These are phyloP conservation scores for Sporopachydermia cereana DNA, from an alignment of 1,139 yeast genomes.

Conservation along the genomic window DNA sequence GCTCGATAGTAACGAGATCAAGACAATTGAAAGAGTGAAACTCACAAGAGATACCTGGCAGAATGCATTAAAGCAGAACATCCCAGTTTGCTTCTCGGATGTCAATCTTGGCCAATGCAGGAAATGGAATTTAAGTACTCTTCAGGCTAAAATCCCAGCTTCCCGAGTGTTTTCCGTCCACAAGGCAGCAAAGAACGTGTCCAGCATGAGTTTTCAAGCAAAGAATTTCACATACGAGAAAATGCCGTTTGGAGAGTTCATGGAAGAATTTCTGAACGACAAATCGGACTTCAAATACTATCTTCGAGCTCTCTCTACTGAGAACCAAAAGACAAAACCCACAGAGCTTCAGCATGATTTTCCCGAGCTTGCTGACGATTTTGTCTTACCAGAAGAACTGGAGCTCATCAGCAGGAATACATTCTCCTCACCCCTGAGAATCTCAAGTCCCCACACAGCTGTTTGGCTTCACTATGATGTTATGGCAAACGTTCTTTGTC, in stretches of 20 bases:
- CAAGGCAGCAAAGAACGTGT: slow-evolving; percentile 14
- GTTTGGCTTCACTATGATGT: slow-evolving; percentile 30
- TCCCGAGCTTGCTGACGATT: slow-evolving; percentile 21
- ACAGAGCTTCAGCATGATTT: slow-evolving; percentile 22
- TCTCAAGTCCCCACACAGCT: slow-evolving; percentile 23
- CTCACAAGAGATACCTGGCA: slow-evolving; percentile 11
- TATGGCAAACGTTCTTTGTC: slow-evolving; percentile 26
- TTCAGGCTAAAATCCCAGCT: slow-evolving; percentile 19
- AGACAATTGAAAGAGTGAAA: slow-evolving; percentile 5
- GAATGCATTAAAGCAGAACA: slow-evolving; percentile 7
- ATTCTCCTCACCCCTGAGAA: slow-evolving; percentile 25
- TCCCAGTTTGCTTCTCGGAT: slow-evolving; percentile 16
- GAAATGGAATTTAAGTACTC: slow-evolving; percentile 22
- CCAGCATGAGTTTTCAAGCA: slow-evolving; percentile 20
- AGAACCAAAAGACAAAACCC: slow-evolving; percentile 21
- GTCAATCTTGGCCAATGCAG: slow-evolving; percentile 20
- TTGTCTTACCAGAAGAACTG: slow-evolving; percentile 18
- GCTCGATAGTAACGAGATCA: background rate
- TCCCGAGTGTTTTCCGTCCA: slow-evolving; percentile 21
- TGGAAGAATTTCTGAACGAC: slow-evolving; percentile 9
- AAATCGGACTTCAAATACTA: slow-evolving; percentile 18
- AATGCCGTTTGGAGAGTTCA: slow-evolving; percentile 20
- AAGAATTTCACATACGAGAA: slow-evolving; percentile 24
- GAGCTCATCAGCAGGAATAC: slow-evolving; percentile 13
- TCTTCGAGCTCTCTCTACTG: slow-evolving; percentile 21